Percentiles rank a stretch among this genome's conserved stretches.
Conservation (phyloP, 768 basidiomycete genomes). For the Butyriboletus loyo region DNA sequence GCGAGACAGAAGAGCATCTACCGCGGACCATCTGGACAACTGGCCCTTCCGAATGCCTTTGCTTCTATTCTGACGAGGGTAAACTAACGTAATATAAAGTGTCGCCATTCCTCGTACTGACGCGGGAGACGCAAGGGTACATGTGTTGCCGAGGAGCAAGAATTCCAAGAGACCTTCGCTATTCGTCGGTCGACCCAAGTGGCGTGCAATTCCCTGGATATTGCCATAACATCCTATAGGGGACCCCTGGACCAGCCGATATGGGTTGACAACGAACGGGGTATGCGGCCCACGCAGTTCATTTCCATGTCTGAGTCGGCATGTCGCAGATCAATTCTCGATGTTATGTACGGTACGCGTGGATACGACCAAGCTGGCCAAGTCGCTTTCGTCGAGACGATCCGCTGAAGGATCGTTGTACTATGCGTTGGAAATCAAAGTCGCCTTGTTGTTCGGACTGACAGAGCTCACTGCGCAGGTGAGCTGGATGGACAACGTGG, state of each 20-base stretch:
- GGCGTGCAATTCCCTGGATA: constrained; percentile 19
- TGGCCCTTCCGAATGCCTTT: constrained; percentile 40
- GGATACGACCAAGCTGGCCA: constrained; percentile 32
- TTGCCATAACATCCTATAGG: constrained; percentile 31
- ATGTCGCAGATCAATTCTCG: constrained; percentile 29
- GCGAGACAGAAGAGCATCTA: constrained; percentile 32
- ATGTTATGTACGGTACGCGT: constrained; percentile 36
- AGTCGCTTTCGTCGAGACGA: constrained; percentile 18
- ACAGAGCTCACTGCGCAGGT: constrained; percentile 54
- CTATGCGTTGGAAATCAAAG: constrained; percentile 27
- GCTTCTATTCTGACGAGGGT: constrained; percentile 44
- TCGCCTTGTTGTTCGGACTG: constrained; percentile 49
- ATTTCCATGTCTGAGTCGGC: not conserved
- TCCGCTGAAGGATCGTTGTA: constrained; percentile 24
- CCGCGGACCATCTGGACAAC: constrained; percentile 37
- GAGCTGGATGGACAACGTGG: constrained; percentile 48
- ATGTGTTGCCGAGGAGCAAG: constrained; percentile 43
- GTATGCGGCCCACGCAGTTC: constrained; percentile 9
- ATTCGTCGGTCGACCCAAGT: constrained; percentile 25
- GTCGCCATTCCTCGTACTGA: not conserved
- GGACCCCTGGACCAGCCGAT: constrained; percentile 25
- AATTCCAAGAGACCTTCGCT: constrained; percentile 40
- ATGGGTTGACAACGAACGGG: constrained; percentile 36
- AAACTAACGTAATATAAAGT: not conserved
- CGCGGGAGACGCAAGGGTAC: constrained; percentile 34